These are phyloP conservation scores for Trypanosoma melophagium DNA, from an alignment of 208 protist species.

Conservation along the genomic window DNA sequence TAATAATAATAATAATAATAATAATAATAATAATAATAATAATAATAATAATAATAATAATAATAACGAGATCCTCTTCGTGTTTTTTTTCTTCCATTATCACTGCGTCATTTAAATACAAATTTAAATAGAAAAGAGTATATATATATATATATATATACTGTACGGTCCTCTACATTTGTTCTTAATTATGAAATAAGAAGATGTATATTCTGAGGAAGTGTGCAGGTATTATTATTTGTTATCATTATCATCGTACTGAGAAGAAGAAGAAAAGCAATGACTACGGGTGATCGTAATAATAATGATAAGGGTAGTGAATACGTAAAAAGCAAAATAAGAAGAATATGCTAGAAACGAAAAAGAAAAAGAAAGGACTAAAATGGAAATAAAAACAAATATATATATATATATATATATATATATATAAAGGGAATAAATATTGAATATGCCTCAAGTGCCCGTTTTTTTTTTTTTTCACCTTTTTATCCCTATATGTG, in stretches of 20 bases:
- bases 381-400: neutral
- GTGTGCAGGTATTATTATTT: neutral
- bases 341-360: neutral
- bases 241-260: neutral
- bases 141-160: too few species aligned
- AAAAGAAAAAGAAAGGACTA: conserved; percentile 3
- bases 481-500: neutral
- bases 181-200: too few species aligned
- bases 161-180: too few species aligned
- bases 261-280: neutral
- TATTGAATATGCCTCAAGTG: neutral
- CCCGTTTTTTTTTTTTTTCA: neutral
- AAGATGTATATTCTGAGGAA: neutral
- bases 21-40: too few species aligned
- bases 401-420: too few species aligned
- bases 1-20: too few species aligned
- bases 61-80: too few species aligned
- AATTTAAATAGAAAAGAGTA: too few species aligned
- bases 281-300: neutral
- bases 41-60: too few species aligned
- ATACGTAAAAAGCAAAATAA: neutral
- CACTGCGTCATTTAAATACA: too few species aligned
- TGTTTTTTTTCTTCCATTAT: too few species aligned
- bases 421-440: neutral
- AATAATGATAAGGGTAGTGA: neutral